Evolutionary conservation across 192 early-diverging fungal species (phyloP), one percentile per base, ranked within the genome.

Genomic region (Podila clonocystis): DNA sequence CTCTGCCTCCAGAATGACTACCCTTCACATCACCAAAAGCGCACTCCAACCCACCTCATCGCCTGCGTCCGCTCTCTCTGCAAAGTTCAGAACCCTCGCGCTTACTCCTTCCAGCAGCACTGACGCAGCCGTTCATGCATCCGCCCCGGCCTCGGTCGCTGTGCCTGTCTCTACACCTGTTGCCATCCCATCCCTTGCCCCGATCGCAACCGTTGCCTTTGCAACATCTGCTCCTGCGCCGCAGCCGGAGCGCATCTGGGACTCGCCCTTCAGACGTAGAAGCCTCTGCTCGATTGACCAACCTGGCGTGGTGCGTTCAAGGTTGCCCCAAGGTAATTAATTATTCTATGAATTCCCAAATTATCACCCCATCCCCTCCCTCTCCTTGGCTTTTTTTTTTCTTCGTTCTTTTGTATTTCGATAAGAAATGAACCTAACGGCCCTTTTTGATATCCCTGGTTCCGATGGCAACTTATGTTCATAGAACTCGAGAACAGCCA

Each of bases 291-390:
- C 77, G 9, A 67, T 88, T 24, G 85, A 86, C 67, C 82, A 86
- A 49, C 87, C 87, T n/a, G 87, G 87, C 36, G 84, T 76, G 9
- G 87, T 88, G 30, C 82, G 84, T 57, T 86, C 82, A 9, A 84
- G 72, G 38, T 41, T 72, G 19, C 82, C 87, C 24, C 79, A 80
- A 63, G 86, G 87, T 86, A 84, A 65, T 33, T 33, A 20, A 20
- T 33, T 48, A 15, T 45, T 45, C 13, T 15, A 45, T 45, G 41
- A 45, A 15, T 45, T 45, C 41, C 38, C 15, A 12, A 45, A 45
- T 45, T 45, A 45, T 45, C 41, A 26, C 52, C 52, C 52, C 52
- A 55, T 17, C 22, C 24, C 11, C 22, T 20, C 11, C 30, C 13
- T 48, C 57, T 17, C 34, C 9, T 31, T 60, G 28, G 50, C 28